phyloP scores from a whole-genome alignment of 1,139 yeast species.

The Blastobotrys arbuscula region DNA sequence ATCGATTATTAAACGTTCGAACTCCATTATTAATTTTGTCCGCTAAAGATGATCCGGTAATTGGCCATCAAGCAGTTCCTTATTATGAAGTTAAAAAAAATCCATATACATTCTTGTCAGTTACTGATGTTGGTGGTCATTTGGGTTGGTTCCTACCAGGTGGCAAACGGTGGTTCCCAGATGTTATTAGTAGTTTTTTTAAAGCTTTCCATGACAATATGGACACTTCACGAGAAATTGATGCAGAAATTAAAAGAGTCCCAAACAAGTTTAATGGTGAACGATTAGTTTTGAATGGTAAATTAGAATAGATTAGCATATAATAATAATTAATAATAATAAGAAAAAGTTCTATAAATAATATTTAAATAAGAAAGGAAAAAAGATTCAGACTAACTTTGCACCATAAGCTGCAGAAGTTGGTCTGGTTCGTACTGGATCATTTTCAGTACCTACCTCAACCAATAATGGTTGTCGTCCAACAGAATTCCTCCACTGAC shows the following conservation, averaged over 20 bases:
- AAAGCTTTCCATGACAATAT: conserved; percentile 42
- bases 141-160: conserved; percentile 65
- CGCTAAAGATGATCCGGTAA: conserved; percentile 81
- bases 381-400: background rate
- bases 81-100: conserved; percentile 52
- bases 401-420: background rate
- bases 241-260: conserved; percentile 7
- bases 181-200: conserved; percentile 58
- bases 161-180: conserved; percentile 65
- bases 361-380: background rate
- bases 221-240: conserved; percentile 5
- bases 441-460: conserved; percentile 13
- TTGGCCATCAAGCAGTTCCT: conserved; percentile 55
- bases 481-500: conserved; percentile 10
- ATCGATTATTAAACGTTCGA: conserved; percentile 48
- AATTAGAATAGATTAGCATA: background rate
- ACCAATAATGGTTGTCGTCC: conserved; percentile 12
- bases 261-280: conserved; percentile 11
- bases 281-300: conserved; percentile 11
- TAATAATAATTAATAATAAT: background rate
- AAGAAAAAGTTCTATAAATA: background rate
- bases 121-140: conserved; percentile 85
- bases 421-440: conserved; percentile 11
- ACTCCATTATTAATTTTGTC: conserved; percentile 67
- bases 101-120: conserved; percentile 61